These are phyloP conservation scores for Platanthera guangdongensis DNA, from an alignment of 106 monocot genomes.

Conservation along the genomic window DNA sequence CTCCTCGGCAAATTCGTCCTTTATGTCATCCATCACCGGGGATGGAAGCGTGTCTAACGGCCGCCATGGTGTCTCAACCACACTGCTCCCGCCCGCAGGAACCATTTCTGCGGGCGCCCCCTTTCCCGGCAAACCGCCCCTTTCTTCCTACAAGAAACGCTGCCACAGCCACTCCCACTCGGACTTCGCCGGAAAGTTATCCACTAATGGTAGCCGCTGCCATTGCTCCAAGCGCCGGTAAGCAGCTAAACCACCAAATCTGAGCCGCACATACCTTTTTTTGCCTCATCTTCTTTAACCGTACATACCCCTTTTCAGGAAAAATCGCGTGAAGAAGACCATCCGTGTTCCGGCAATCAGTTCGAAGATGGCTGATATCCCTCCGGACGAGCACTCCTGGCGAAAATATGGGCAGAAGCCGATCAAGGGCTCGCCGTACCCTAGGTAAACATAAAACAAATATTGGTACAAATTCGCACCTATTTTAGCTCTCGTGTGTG, in stretches of 20 bases:
- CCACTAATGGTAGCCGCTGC: constrained; percentile 44
- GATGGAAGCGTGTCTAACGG: constrained; percentile 83
- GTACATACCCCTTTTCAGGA: constrained; percentile 19
- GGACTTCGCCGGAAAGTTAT: constrained; percentile 19
- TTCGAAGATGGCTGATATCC: constrained; percentile 67
- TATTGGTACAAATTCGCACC: too few relatives aligned
- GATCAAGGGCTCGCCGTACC: constrained; percentile 79
- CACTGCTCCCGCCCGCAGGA: constrained; percentile 6
- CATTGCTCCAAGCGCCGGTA: constrained; percentile 89
- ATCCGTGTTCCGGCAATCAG: constrained; percentile 71
- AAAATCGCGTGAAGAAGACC: constrained; percentile 45
- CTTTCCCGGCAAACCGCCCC: constrained; percentile 47
- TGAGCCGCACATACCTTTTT: too few relatives aligned
- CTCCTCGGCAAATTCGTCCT: constrained; percentile 61
- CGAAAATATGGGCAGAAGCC: constrained; percentile 89
- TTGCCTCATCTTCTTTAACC: neutral
- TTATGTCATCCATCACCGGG: constrained; percentile 62
- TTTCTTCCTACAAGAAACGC: constrained; percentile 39
- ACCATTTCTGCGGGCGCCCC: constrained; percentile 10
- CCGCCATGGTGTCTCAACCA: constrained; percentile 10
- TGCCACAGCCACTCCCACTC: constrained; percentile 38
- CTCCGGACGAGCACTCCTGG: constrained; percentile 76
- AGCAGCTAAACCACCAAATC: neutral
- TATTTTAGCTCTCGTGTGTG: too few relatives aligned
- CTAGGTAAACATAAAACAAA: too few relatives aligned